These are phyloP conservation scores for Aspergillus pseudoterreus DNA, from an alignment of 2,329 filamentous ascomycete genomes.

Conservation along the genomic window DNA sequence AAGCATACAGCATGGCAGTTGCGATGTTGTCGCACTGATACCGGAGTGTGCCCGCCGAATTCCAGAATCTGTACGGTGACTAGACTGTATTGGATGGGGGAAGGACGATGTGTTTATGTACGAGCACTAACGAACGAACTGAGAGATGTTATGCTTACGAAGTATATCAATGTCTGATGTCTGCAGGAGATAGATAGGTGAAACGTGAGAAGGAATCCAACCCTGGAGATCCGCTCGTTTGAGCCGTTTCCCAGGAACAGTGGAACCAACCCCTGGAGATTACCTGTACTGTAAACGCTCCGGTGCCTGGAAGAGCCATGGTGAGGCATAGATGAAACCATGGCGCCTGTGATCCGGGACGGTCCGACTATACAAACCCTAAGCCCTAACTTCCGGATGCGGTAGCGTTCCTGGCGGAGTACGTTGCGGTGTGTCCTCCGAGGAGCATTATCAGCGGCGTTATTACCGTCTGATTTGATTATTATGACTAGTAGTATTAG, in stretches of 20 bases:
- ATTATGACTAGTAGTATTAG: too few species aligned
- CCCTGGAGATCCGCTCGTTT: neutral
- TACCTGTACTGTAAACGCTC: too few species aligned
- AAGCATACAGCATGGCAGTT: constrained; percentile 32
- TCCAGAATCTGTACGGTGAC: neutral
- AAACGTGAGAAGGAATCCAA: neutral
- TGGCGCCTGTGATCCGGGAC: neutral
- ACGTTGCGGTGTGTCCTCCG: neutral
- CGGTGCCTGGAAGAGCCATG: neutral
- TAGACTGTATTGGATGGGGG: neutral
- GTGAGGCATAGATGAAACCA: constrained; percentile 9
- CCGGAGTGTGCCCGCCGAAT: neutral
- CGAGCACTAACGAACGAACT: neutral
- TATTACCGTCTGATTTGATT: too few species aligned
- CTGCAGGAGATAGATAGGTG: too few species aligned
- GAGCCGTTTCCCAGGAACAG: constrained; percentile 4
- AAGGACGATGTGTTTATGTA: neutral
- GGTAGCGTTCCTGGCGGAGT: too few species aligned
- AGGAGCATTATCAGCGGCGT: neutral
- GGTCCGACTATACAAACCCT: constrained; percentile 15
- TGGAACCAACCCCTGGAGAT: neutral
- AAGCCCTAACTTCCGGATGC: constrained; percentile 19
- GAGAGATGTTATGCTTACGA: neutral
- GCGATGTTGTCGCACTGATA: constrained; percentile 21
- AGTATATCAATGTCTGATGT: too few species aligned